Base-by-base conservation (phyloP, 1,284 basidiomycete species). In the Microbotryomycetes sp. region DNA sequence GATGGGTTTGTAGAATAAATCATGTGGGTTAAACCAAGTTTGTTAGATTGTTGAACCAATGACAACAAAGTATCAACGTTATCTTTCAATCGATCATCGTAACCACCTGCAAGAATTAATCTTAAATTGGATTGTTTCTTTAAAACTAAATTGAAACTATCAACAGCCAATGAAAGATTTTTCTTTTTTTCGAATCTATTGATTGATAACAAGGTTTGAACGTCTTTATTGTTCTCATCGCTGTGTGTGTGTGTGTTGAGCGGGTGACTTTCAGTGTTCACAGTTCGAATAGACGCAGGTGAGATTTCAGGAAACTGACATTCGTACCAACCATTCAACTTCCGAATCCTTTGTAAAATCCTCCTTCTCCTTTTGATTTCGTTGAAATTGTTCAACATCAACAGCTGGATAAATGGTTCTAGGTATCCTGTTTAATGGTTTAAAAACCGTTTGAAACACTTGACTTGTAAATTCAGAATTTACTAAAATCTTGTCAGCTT, bases 131-230 rank as follows among this genome's bases (percentile, higher is more conserved):
- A 52, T 42, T 63, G 56, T 28, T 59, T 23, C 45, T 55, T 22
- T 9, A 51, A 46, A 36, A 71, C 49, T 12, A 53, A 47, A 4
- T 87, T 84, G 70, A 94, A 97, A 0, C 93, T 80, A 49, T 86
- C 78, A 28, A 98, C 79, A 0, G 92, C 92, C 2, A 98, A 79
- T 0, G 82, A 83, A 0, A 83, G 81, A 69, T 98, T 94, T 79
- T 98, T 98, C 80, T 97, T 98, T 66, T 82, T 84, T 77, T 98
- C 94, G 72, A 96, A 98, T 1, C 94, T 87, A 74, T 98, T 98
- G 56, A 98, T 79, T 0, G 92, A 97, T 0, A 97, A 72, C 2
- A 98, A 76, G 0, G 88, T 92, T 1, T 87, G 89, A 4, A 82
- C 80, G 36, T 82, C 75, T 25, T 89, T 92, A 72, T 16, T 2